Evolutionary conservation across 2,329 filamentous ascomycete species (phyloP), one percentile per base, ranked within the genome.

Genomic region (Diatrype stigma): DNA sequence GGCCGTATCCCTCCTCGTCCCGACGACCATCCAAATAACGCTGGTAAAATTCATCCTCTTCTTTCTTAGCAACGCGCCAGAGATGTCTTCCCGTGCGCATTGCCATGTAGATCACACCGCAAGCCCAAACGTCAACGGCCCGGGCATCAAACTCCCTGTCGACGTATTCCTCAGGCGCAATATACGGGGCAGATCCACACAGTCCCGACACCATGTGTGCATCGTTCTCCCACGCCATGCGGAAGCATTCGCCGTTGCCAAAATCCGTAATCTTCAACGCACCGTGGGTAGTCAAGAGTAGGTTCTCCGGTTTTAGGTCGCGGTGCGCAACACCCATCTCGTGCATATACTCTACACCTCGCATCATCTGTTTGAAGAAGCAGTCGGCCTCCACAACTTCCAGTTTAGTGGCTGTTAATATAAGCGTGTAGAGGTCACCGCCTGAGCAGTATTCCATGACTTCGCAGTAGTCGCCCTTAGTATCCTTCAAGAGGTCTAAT

Each of bases 361-460:
- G 89, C 93, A 99, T 97, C 71, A 97, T 85, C 71, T 99, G 94
- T 74, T 97, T 96, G 79, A 99, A 99, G 70, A 94, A 95, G 73
- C 94, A 99, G 69, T 99, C 94, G 53, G 94, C 93, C 71, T 99
- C 94, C 54, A 84, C 78, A 28, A 95, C 90, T 68, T 94, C 92
- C 19, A 99, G 84, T 70, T 96, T 96, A 52, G 90, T 90, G 35
- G 91, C 90, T 6, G 94, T 85, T 28, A 97, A 82, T 19, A 99
- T 88, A 5, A 99, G 80, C 0, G 91, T 96, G 70, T 97, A 97
- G 22, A 99, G 78, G 67, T 99, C 94, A 52, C 94, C 94, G 54
- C 94, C 94, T 35, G 93, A 92, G 68, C 94, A 99, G 67, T 94
- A 99, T 72, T 99, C 94, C 94, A 99, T 99, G 48, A 99, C 94